A percentile compares a stretch with the other conserved stretches of the same genome.
Conservation (phyloP, 1,284 basidiomycete genomes). For the Tremellales sp. region DNA sequence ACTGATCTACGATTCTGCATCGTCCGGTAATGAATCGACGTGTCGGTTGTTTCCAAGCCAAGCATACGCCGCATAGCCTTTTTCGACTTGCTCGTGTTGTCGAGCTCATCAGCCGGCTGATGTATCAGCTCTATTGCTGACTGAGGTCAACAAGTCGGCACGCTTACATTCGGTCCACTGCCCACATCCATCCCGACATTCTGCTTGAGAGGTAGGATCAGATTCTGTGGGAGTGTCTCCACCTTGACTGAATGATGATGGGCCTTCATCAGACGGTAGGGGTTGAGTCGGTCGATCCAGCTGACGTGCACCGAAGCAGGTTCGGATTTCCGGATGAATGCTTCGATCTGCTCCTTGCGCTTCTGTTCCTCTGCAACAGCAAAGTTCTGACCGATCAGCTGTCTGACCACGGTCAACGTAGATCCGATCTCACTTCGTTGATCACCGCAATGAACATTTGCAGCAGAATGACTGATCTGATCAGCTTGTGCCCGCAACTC, state of each 20-base stretch:
- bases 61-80: slow-evolving; percentile 27
- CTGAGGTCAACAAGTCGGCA: not conserved
- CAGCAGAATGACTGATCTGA: slow-evolving; percentile 76
- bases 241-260: slow-evolving; percentile 70
- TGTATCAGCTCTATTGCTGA: not conserved
- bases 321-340: slow-evolving; percentile 51
- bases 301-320: slow-evolving; percentile 50
- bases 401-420: not conserved
- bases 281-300: slow-evolving; percentile 79
- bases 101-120: not conserved
- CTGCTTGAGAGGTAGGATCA: slow-evolving; percentile 72
- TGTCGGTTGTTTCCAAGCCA: slow-evolving; percentile 25
- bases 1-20: slow-evolving; percentile 2
- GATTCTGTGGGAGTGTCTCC: slow-evolving; percentile 64
- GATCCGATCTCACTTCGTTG: slow-evolving; percentile 60
- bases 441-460: slow-evolving; percentile 99
- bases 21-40: slow-evolving; percentile 6
- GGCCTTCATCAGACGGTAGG: slow-evolving; percentile 75
- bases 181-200: slow-evolving; percentile 62
- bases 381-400: slow-evolving; percentile 61
- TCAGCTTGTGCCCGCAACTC: slow-evolving; percentile 1
- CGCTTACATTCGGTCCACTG: slow-evolving; percentile 1
- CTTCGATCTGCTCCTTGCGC: slow-evolving; percentile 70
- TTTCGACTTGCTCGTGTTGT: slow-evolving; percentile 8
- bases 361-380: slow-evolving; percentile 88